Conservation (phyloP, 169 alveolate species). For the Plasmodium adleri region DNA sequence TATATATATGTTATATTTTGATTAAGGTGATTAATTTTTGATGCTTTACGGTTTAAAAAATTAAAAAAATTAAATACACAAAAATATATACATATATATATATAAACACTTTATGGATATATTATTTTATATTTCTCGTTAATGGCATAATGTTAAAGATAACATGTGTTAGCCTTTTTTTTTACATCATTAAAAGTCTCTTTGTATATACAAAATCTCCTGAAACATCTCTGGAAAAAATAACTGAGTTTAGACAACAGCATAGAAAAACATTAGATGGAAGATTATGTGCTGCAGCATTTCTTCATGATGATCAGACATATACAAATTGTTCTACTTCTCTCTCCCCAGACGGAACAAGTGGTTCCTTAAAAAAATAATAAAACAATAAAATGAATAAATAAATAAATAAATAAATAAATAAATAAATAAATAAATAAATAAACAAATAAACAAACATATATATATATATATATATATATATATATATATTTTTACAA, state of each 20-base stretch:
- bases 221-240: conserved; percentile 12
- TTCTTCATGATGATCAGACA: conserved; percentile 90
- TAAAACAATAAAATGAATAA: background rate
- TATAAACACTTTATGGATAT: too few species aligned
- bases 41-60: too few species aligned
- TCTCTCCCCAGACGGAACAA: conserved; percentile 92
- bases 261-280: conserved; percentile 92
- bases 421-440: background rate
- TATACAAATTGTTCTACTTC: conserved; percentile 92
- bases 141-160: conserved; percentile 17
- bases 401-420: background rate
- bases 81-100: too few species aligned
- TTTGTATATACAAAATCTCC: conserved; percentile 17
- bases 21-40: too few species aligned
- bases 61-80: too few species aligned
- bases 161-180: conserved; percentile 10
- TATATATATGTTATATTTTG: too few species aligned
- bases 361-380: conserved; percentile 74
- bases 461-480: background rate
- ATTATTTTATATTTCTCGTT: background rate
- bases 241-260: conserved; percentile 90
- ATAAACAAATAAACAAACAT: background rate
- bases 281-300: conserved; percentile 92
- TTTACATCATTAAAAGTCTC: conserved; percentile 3
- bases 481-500: background rate